Evolutionary conservation across 2,329 filamentous ascomycete genomes (phyloP).

Genomic region (Cercospora citrullina): DNA sequence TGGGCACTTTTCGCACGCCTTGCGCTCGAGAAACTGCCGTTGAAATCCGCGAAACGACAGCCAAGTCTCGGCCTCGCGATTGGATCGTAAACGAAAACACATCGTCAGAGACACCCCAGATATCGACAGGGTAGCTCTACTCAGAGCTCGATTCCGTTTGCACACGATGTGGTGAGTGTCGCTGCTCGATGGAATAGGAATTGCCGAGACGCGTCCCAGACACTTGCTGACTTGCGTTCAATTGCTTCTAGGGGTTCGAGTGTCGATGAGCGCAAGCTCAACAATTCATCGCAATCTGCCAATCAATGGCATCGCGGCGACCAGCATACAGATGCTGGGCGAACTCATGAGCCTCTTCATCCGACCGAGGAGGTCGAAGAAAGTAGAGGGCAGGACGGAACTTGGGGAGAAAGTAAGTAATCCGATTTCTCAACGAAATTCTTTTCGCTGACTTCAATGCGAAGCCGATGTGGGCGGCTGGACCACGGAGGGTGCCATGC

Average conservation of each 20-base stretch:
- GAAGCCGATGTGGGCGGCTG: constrained; percentile 53
- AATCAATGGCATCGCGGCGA: constrained; percentile 29
- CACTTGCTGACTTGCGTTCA: background rate
- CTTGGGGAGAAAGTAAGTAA: constrained; percentile 60
- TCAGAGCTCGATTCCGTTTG: background rate
- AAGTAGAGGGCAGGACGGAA: constrained; percentile 46
- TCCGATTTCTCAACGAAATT: no score
- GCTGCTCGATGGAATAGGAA: background rate
- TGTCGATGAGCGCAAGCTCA: constrained; percentile 33
- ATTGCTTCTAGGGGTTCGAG: constrained; percentile 21
- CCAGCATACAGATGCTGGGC: constrained; percentile 23
- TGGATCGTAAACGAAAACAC: background rate
- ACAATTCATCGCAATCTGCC: constrained; percentile 21
- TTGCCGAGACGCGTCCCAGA: background rate
- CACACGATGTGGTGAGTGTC: constrained; percentile 27
- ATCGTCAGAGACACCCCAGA: background rate
- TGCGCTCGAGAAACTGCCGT: background rate
- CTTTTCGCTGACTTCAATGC: background rate
- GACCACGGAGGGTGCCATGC: constrained; percentile 56
- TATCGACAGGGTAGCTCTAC: constrained; percentile 4
- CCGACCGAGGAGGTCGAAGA: constrained; percentile 35
- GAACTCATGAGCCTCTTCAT: constrained; percentile 27
- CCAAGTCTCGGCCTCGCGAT: background rate
- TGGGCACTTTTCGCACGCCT: background rate
- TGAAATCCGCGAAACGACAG: background rate